Evolutionary conservation across 1,284 basidiomycete genomes (phyloP).

Genomic region (Heterobasidion occidentale): DNA sequence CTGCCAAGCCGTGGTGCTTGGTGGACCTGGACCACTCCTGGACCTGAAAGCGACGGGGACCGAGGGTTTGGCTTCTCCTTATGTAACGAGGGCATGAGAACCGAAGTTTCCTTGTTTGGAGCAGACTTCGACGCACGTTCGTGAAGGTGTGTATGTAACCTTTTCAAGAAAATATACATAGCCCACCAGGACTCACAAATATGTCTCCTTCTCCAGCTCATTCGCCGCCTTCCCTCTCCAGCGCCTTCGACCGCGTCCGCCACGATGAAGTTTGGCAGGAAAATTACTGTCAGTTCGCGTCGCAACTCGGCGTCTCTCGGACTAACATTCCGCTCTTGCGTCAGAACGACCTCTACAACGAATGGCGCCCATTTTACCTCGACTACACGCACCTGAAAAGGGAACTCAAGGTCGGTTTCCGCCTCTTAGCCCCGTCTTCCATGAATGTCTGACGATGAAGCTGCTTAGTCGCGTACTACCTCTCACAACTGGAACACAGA

Average conservation of each 20-base stretch:
- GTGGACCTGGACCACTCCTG: too few species aligned
- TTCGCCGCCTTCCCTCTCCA: neutral
- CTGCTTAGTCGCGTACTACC: slow-evolving; percentile 41
- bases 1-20: neutral
- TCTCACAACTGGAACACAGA: slow-evolving; percentile 60
- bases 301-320: neutral
- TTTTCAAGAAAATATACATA: neutral
- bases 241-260: neutral
- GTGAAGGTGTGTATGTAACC: neutral
- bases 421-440: neutral
- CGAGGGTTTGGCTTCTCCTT: too few species aligned
- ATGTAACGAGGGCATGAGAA: too few species aligned
- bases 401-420: slow-evolving; percentile 65
- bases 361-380: slow-evolving; percentile 88
- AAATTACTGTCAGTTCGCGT: slow-evolving; percentile 64
- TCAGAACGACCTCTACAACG: slow-evolving; percentile 78
- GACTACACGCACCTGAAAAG: slow-evolving; percentile 88
- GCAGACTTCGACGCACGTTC: neutral
- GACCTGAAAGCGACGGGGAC: too few species aligned
- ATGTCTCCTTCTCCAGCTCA: neutral
- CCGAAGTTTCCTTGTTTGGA: neutral
- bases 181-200: neutral
- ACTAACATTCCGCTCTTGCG: neutral
- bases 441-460: neutral
- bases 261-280: slow-evolving; percentile 83